These are phyloP conservation scores for Puya raimondii DNA, from an alignment of 176 grass and related monocot species.

Conservation along the genomic window DNA sequence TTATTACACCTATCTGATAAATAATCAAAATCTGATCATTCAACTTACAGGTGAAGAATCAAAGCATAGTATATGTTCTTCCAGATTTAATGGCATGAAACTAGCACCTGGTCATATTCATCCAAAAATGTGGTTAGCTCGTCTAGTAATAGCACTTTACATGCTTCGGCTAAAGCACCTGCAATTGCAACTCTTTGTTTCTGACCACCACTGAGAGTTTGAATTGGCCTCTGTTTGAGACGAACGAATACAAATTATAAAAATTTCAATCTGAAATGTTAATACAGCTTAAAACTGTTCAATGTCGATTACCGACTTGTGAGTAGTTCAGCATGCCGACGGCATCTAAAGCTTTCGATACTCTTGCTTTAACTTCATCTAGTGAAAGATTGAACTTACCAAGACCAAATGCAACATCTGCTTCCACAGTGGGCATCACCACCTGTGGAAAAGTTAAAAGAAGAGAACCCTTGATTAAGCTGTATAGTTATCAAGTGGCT, in stretches of 20 bases:
- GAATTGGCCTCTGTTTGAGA: constrained; percentile 78
- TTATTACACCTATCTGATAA: constrained; percentile 72
- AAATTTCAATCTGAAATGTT: background rate
- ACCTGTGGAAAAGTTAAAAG: constrained; percentile 35
- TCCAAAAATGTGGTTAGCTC: constrained; percentile 95
- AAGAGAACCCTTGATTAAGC: background rate
- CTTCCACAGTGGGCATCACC: constrained; percentile 87
- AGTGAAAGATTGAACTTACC: constrained; percentile 75
- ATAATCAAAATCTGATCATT: constrained; percentile 6
- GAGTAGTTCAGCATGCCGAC: constrained; percentile 76
- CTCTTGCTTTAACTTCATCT: constrained; percentile 66
- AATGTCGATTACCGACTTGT: constrained; percentile 53
- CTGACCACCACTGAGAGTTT: constrained; percentile 91
- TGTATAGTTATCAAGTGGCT: background rate
- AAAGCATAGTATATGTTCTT: background rate
- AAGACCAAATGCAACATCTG: constrained; percentile 92
- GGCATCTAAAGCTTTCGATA: constrained; percentile 60
- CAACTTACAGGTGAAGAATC: background rate
- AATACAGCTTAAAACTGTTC: background rate
- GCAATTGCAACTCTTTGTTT: constrained; percentile 97
- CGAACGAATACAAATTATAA: constrained; percentile 10
- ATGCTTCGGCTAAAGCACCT: constrained; percentile 86
- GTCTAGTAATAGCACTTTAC: constrained; percentile 74
- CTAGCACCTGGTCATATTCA: constrained; percentile 75
- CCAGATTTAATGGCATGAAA: constrained; percentile 2